A percentile compares a stretch with the other conserved stretches of the same genome.
phyloP scores from a whole-genome alignment of 2,329 filamentous ascomycete genomes.

The Tolypocladium paradoxum region DNA sequence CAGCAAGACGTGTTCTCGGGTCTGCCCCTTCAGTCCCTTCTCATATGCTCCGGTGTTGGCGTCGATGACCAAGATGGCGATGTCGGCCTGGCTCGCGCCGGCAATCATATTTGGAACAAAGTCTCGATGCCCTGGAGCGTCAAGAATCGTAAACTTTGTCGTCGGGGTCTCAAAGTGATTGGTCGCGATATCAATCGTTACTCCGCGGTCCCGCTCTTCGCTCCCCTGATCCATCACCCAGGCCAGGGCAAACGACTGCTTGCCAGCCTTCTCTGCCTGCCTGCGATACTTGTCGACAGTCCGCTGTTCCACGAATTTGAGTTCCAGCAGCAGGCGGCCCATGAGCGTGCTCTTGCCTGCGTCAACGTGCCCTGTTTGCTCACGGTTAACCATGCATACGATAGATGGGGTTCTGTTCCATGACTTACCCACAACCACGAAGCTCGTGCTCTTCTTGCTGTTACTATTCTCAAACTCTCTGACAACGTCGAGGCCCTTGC shows the following conservation, averaged over 20 bases:
- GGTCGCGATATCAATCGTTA: conserved; percentile 94
- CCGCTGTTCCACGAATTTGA: conserved; percentile 77
- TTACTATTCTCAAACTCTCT: conserved; percentile 67
- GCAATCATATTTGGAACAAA: conserved; percentile 99
- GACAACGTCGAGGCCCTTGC: conserved; percentile 76
- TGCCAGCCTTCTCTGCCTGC: conserved; percentile 85
- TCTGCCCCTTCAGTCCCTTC: conserved; percentile 85
- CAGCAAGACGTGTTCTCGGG: conserved; percentile 82
- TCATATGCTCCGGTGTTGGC: conserved; percentile 86
- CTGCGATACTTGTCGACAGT: conserved; percentile 80
- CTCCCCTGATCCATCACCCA: conserved; percentile 92
- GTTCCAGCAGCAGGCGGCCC: conserved; percentile 83
- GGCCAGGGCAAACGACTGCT: conserved; percentile 88
- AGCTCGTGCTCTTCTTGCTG: conserved; percentile 73
- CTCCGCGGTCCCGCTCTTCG: conserved; percentile 80
- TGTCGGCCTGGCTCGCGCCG: conserved; percentile 89
- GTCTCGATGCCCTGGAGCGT: conserved; percentile 88
- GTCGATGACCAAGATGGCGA: conserved; percentile 90
- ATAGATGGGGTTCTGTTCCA: too few species aligned
- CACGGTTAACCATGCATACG: not conserved
- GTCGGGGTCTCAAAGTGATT: conserved; percentile 87
- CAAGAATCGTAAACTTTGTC: conserved; percentile 84
- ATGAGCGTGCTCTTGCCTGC: conserved; percentile 97
- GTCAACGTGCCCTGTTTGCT: conserved; percentile 70
- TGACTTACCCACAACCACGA: conserved; percentile 76